phyloP scores from a whole-genome alignment of 192 early-diverging fungal genomes.

The Geosiphon pyriformis region DNA sequence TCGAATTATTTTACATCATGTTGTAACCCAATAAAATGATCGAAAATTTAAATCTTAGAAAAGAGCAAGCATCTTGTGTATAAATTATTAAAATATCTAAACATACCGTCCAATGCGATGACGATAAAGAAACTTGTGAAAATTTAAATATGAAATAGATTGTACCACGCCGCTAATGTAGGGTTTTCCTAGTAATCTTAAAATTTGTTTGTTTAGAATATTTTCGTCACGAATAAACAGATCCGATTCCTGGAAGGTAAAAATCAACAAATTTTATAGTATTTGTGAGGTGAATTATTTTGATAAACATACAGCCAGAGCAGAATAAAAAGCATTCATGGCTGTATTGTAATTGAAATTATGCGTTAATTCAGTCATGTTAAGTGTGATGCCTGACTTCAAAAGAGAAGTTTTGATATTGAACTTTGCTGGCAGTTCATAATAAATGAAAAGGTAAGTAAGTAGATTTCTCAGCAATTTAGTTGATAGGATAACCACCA shows the following conservation, averaged over 20 bases:
- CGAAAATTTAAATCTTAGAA: neutral
- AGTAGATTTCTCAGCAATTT: slow-evolving; percentile 55
- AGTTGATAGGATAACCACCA: slow-evolving; percentile 60
- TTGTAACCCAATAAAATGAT: slow-evolving; percentile 16
- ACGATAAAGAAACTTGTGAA: slow-evolving; percentile 40
- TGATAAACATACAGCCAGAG: slow-evolving; percentile 31
- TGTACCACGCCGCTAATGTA: slow-evolving; percentile 49
- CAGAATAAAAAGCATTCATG: slow-evolving; percentile 60
- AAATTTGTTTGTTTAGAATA: slow-evolving; percentile 48
- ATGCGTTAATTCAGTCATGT: slow-evolving; percentile 48
- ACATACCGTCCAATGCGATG: slow-evolving; percentile 51
- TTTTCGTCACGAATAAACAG: slow-evolving; percentile 27
- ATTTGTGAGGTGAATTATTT: neutral
- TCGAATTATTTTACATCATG: slow-evolving; percentile 40
- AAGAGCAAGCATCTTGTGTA: no score
- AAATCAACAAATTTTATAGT: neutral
- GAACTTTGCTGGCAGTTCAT: slow-evolving; percentile 51
- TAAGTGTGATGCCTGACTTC: slow-evolving; percentile 52
- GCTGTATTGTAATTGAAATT: slow-evolving; percentile 61
- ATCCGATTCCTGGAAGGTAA: slow-evolving; percentile 35
- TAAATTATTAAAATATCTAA: neutral
- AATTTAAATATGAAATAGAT: neutral
- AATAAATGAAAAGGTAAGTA: slow-evolving; percentile 63
- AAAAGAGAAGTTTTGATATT: slow-evolving; percentile 42
- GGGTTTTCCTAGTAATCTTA: slow-evolving; percentile 60